Conservation (phyloP, 2,329 filamentous ascomycete genomes). For the Exutisphaerella laricina region DNA sequence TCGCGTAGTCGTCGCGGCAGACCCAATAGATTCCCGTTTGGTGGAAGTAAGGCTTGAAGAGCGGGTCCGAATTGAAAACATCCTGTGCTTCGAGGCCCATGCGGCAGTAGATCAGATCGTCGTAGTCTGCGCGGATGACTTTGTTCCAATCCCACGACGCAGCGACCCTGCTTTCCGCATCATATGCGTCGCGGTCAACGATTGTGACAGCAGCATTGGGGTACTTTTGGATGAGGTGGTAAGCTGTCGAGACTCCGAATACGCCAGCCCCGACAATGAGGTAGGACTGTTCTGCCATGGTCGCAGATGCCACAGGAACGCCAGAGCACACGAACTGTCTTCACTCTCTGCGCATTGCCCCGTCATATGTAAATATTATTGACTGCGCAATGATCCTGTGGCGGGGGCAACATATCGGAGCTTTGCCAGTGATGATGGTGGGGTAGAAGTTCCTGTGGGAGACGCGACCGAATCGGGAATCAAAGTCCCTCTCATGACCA, state of each 20-base stretch:
- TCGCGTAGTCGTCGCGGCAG: constrained; percentile 43
- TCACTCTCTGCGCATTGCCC: too few relatives aligned
- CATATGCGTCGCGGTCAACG: constrained; percentile 35
- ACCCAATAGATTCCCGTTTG: constrained; percentile 49
- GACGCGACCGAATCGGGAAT: constrained; percentile 1
- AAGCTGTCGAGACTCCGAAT: constrained; percentile 57
- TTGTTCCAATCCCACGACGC: constrained; percentile 72
- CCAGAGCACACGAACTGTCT: background rate
- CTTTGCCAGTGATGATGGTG: background rate
- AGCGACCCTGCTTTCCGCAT: constrained; percentile 39
- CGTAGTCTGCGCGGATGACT: constrained; percentile 64
- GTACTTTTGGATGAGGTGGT: constrained; percentile 38
- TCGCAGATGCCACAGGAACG: background rate
- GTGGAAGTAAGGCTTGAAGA: constrained; percentile 51
- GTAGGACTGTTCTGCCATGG: constrained; percentile 23
- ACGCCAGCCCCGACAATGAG: constrained; percentile 34
- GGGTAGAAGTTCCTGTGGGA: background rate
- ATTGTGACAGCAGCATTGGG: constrained; percentile 38
- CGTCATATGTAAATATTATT: constrained; percentile 1
- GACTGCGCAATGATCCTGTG: background rate
- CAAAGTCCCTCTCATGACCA: background rate
- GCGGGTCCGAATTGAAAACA: constrained; percentile 53
- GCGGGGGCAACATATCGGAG: background rate
- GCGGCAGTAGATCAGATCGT: constrained; percentile 57
- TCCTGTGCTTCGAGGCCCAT: constrained; percentile 62